Evolutionary conservation across 352 stramenopile species (phyloP).

Genomic region (Phytopythium kandeliae): DNA sequence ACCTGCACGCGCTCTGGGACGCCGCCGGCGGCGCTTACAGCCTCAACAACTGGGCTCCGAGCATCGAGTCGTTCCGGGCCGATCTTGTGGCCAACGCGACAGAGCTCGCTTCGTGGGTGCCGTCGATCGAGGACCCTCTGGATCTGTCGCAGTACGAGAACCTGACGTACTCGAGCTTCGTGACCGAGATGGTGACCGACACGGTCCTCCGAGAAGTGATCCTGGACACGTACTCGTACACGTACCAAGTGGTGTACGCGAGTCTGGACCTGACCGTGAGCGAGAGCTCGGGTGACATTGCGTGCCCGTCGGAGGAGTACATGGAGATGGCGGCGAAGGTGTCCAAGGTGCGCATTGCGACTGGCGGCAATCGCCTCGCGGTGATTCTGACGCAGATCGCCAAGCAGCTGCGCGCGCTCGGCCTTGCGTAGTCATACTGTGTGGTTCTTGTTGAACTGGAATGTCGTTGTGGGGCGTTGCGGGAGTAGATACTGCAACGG

Average conservation of each 20-base stretch:
- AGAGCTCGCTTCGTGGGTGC: slow-evolving; percentile 32
- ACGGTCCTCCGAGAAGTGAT: slow-evolving; percentile 23
- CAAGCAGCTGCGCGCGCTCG: slow-evolving; percentile 31
- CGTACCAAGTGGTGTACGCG: slow-evolving; percentile 33
- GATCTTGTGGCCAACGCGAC: slow-evolving; percentile 32
- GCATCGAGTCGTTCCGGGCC: slow-evolving; percentile 18
- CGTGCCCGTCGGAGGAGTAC: slow-evolving; percentile 35
- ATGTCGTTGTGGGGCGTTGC: too few species aligned
- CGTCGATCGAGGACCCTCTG: slow-evolving; percentile 24
- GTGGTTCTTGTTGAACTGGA: not conserved
- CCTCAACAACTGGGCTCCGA: slow-evolving; percentile 45
- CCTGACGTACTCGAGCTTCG: slow-evolving; percentile 27
- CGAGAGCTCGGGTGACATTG: slow-evolving; percentile 10
- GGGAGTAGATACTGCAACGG: too few species aligned
- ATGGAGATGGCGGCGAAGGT: slow-evolving; percentile 20
- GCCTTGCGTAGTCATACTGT: slow-evolving; percentile 14
- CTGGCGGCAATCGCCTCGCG: slow-evolving; percentile 47
- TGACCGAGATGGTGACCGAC: slow-evolving; percentile 20
- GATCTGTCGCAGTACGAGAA: slow-evolving; percentile 37
- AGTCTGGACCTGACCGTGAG: slow-evolving; percentile 24
- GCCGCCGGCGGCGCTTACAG: slow-evolving; percentile 41
- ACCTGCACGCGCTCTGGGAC: slow-evolving; percentile 68
- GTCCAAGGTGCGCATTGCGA: slow-evolving; percentile 40
- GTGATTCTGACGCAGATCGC: slow-evolving; percentile 54
- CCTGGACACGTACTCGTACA: slow-evolving; percentile 43